phyloP scores from a whole-genome alignment of 805 yeast genomes.

The Saccharomyces jurei region DNA sequence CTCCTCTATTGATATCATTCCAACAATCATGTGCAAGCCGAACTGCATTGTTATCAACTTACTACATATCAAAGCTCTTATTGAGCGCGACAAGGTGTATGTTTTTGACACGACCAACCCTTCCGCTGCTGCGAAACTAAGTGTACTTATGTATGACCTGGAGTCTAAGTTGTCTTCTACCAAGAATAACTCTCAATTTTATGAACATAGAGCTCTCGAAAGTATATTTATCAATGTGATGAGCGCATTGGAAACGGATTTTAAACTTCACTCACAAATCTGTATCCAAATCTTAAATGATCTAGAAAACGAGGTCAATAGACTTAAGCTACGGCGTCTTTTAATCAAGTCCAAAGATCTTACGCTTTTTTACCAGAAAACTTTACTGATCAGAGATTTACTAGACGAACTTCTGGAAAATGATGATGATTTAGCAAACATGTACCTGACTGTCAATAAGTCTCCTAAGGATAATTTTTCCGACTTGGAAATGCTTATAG shows the following conservation, averaged over 20 bases:
- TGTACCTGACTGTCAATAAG: constrained; percentile 55
- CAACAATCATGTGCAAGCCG: constrained; percentile 74
- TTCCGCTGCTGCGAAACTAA: constrained; percentile 58
- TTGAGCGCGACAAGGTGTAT: constrained; percentile 71
- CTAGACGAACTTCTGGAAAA: constrained; percentile 77
- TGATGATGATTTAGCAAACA: constrained; percentile 74
- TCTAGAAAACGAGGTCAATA: constrained; percentile 70
- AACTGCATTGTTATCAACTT: constrained; percentile 73
- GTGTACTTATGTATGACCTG: constrained; percentile 77
- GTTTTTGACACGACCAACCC: constrained; percentile 61
- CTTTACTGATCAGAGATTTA: constrained; percentile 67
- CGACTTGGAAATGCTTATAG: constrained; percentile 80
- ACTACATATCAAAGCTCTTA: constrained; percentile 80
- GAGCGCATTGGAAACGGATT: constrained; percentile 70
- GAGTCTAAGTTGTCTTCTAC: constrained; percentile 51
- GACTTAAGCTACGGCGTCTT: constrained; percentile 65
- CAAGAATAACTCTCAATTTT: constrained; percentile 38
- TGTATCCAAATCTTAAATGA: constrained; percentile 62
- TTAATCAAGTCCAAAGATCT: constrained; percentile 65
- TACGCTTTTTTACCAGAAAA: constrained; percentile 65
- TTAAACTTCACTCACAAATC: constrained; percentile 45
- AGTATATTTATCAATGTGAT: constrained; percentile 74
- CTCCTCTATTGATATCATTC: constrained; percentile 75
- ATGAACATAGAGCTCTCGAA: constrained; percentile 79
- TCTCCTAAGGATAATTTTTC: constrained; percentile 38